These are phyloP conservation scores for Ustilaginoidea virens DNA, from an alignment of 2,329 filamentous ascomycete species.

Conservation along the genomic window DNA sequence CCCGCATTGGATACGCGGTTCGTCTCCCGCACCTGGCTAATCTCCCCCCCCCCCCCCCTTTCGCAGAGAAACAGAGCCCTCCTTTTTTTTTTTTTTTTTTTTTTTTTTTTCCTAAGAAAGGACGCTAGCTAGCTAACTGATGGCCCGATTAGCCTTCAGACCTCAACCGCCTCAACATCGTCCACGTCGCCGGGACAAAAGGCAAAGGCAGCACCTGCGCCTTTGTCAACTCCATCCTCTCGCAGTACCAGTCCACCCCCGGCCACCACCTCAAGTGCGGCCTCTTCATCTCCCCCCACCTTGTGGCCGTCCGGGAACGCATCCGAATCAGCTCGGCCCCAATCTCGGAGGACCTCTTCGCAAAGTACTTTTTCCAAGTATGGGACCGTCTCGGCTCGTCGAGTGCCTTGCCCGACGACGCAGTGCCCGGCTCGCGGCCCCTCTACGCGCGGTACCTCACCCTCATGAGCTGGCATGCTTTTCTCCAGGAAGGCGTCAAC, in stretches of 20 bases:
- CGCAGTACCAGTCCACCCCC: slow-evolving; percentile 28
- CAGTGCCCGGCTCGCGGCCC: slow-evolving; percentile 27
- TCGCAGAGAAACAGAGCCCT: too few relatives aligned
- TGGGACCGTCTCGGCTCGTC: slow-evolving; percentile 38
- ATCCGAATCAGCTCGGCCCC: slow-evolving; percentile 46
- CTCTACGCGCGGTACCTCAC: slow-evolving; percentile 48
- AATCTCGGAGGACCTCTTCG: slow-evolving; percentile 42
- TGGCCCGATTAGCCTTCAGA: slow-evolving; percentile 22
- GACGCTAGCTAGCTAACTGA: background rate
- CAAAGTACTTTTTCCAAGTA: slow-evolving; percentile 52
- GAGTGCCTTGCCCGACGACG: slow-evolving; percentile 16
- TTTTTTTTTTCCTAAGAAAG: background rate
- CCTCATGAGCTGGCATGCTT: slow-evolving; percentile 52
- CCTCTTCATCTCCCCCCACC: slow-evolving; percentile 54
- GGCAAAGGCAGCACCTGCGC: slow-evolving; percentile 62
- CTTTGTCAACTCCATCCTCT: slow-evolving; percentile 48
- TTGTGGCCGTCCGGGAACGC: slow-evolving; percentile 51
- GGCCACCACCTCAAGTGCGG: slow-evolving; percentile 29
- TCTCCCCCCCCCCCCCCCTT: background rate
- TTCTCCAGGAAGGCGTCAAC: slow-evolving; percentile 46
- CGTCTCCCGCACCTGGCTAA: slow-evolving; percentile 4
- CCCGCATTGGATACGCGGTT: slow-evolving; percentile 60
- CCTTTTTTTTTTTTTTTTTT: slow-evolving; percentile 1
- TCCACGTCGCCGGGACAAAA: slow-evolving; percentile 64
- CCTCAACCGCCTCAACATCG: slow-evolving; percentile 44